Conservation (phyloP, 495 filamentous ascomycete species). For the Talaromyces wortmannii region DNA sequence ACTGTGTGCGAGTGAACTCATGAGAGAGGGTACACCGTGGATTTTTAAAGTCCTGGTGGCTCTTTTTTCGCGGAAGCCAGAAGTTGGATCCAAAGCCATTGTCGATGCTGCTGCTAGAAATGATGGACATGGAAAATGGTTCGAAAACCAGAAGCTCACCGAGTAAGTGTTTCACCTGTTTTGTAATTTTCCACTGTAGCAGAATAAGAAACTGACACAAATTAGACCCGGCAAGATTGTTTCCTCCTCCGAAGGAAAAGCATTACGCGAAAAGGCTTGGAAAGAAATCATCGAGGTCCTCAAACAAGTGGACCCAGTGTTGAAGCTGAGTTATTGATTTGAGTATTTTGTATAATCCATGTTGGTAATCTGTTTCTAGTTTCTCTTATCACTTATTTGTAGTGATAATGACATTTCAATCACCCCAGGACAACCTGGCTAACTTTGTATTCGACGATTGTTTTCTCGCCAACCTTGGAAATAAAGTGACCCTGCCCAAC, state of each 20-base stretch:
- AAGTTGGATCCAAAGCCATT: constrained; percentile 16
- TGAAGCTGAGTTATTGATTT: background rate
- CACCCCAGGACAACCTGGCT: constrained; percentile 37
- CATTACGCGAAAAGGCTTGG: constrained; percentile 7
- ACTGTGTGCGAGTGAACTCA: constrained; percentile 11
- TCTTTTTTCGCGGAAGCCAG: constrained; percentile 11
- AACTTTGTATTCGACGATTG: constrained; percentile 53
- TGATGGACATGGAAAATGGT: constrained; percentile 11
- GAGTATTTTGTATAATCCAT: too few species aligned
- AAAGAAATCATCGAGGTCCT: constrained; percentile 7
- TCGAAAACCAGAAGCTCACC: constrained; percentile 10
- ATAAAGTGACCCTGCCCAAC: constrained; percentile 50
- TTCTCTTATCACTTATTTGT: background rate
- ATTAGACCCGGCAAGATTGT: constrained; percentile 8
- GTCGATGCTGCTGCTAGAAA: constrained; percentile 9
- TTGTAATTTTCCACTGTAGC: background rate
- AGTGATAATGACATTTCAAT: background rate
- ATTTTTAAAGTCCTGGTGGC: constrained; percentile 8
- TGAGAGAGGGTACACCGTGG: constrained; percentile 10
- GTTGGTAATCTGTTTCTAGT: too few species aligned
- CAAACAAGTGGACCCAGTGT: background rate
- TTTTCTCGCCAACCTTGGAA: constrained; percentile 43
- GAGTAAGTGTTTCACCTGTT: constrained; percentile 9
- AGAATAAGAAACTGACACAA: background rate
- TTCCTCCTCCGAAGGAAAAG: constrained; percentile 1